Evolutionary conservation across 345 rosid genomes (phyloP).

Genomic region (Camelina neglecta): DNA sequence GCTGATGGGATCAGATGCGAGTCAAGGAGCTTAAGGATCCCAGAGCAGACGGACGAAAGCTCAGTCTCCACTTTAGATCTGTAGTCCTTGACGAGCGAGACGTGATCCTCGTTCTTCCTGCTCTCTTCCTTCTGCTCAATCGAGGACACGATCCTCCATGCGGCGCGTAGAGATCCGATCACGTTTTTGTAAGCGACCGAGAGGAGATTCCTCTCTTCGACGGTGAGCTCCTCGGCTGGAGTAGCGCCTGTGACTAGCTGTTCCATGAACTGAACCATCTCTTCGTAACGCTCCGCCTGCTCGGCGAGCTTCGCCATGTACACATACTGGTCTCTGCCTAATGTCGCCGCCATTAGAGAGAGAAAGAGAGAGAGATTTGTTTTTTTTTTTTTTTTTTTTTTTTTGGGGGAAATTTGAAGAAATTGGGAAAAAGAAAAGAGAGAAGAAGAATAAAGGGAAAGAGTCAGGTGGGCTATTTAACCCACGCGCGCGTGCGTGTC

Average conservation of each 20-base stretch:
- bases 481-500: slow-evolving; percentile 19
- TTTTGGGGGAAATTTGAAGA: background rate
- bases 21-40: slow-evolving; percentile 68
- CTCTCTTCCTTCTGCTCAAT: slow-evolving; percentile 97
- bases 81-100: slow-evolving; percentile 83
- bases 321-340: slow-evolving; percentile 85
- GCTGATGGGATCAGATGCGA: slow-evolving; percentile 83
- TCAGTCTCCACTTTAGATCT: slow-evolving; percentile 94
- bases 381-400: background rate
- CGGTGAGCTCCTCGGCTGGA: slow-evolving; percentile 80
- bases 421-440: background rate
- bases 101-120: slow-evolving; percentile 94
- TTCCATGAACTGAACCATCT: slow-evolving; percentile 97
- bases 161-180: slow-evolving; percentile 96
- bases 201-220: slow-evolving; percentile 94
- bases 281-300: slow-evolving; percentile 98
- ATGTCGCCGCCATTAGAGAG: slow-evolving; percentile 45
- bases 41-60: slow-evolving; percentile 74
- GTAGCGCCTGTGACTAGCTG: slow-evolving; percentile 78
- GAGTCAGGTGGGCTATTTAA: slow-evolving; percentile 36
- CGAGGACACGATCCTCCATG: slow-evolving; percentile 94
- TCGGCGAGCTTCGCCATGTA: slow-evolving; percentile 95
- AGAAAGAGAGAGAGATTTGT: slow-evolving; percentile 1
- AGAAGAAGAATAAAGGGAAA: slow-evolving; percentile 34
- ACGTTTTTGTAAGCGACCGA: slow-evolving; percentile 98